A percentile compares a stretch with the other conserved stretches of the same genome.
phyloP scores from a whole-genome alignment of 352 stramenopile species.

The Phytophthora pseudosyringae region DNA sequence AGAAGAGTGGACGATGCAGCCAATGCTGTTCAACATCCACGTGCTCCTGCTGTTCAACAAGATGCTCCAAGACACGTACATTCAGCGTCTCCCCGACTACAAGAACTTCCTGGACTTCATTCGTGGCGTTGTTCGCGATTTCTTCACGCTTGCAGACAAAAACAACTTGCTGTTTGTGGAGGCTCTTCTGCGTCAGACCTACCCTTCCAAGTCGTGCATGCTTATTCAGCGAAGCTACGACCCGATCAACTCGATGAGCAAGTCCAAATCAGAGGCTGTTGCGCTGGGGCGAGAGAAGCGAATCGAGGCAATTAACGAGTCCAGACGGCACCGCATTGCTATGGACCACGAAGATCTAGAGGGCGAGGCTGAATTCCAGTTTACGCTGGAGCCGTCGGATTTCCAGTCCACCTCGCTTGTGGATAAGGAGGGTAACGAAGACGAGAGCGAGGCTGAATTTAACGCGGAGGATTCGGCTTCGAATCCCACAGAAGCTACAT shows the following conservation, averaged over 20 bases:
- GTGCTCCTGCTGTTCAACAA: slow-evolving; percentile 82
- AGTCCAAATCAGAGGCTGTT: slow-evolving; percentile 66
- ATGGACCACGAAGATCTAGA: slow-evolving; percentile 81
- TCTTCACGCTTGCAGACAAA: slow-evolving; percentile 79
- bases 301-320: slow-evolving; percentile 68
- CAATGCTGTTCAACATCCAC: slow-evolving; percentile 88
- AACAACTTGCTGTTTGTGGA: slow-evolving; percentile 88
- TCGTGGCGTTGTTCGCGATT: slow-evolving; percentile 74
- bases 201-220: slow-evolving; percentile 68
- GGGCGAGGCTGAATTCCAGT: slow-evolving; percentile 83
- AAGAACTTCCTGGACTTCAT: slow-evolving; percentile 84
- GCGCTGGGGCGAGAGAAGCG: slow-evolving; percentile 64
- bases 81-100: slow-evolving; percentile 65
- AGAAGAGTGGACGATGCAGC: slow-evolving; percentile 85
- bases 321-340: slow-evolving; percentile 69
- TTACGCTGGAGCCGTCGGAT: slow-evolving; percentile 62
- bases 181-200: slow-evolving; percentile 71
- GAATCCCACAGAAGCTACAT: slow-evolving; percentile 15
- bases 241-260: slow-evolving; percentile 63
- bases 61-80: slow-evolving; percentile 83
- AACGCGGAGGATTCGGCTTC: slow-evolving; percentile 9
- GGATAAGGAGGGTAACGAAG: slow-evolving; percentile 42
- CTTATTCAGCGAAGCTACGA: slow-evolving; percentile 84
- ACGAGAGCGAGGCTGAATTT: slow-evolving; percentile 39
- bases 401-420: slow-evolving; percentile 67